These are phyloP conservation scores for Claviceps maximensis DNA, from an alignment of 2,329 filamentous ascomycete genomes.

Conservation along the genomic window DNA sequence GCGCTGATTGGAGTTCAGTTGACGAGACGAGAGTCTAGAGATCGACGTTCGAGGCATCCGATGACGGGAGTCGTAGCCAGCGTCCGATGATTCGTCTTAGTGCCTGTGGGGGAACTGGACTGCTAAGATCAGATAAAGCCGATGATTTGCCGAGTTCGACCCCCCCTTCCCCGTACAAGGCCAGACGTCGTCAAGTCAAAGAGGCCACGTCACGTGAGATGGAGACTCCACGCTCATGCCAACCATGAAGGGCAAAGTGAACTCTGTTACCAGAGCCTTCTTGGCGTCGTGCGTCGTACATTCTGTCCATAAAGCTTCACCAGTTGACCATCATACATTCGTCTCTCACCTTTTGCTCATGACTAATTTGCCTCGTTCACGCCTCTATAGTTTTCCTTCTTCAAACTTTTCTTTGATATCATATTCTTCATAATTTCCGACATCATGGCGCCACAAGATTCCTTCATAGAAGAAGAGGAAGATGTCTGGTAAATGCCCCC, in stretches of 20 bases:
- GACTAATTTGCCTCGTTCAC: conserved; percentile 4
- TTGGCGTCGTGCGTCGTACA: conserved; percentile 7
- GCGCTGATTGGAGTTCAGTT: conserved; percentile 30
- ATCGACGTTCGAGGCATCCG: not conserved
- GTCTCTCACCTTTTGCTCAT: conserved; percentile 10
- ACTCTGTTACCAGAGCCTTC: conserved; percentile 11
- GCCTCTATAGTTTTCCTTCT: conserved; percentile 7
- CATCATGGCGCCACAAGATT: conserved; percentile 55
- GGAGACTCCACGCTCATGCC: not conserved
- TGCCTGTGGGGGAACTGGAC: not conserved
- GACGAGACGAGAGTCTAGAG: conserved; percentile 15
- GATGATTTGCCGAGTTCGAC: conserved; percentile 17
- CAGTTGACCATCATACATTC: not conserved
- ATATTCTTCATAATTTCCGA: conserved; percentile 8
- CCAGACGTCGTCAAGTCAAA: not conserved
- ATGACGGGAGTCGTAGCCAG: not conserved
- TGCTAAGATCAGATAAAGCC: conserved; percentile 9
- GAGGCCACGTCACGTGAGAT: conserved; percentile 4
- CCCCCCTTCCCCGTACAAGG: not conserved
- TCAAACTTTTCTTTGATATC: conserved; percentile 10
- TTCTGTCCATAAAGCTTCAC: conserved; percentile 10
- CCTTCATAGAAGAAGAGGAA: conserved; percentile 59
- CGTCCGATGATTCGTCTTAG: not conserved
- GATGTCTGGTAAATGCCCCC: conserved; percentile 46
- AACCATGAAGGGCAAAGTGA: not conserved